A percentile compares a stretch with the other conserved stretches of the same genome.
Conservation (phyloP, 495 filamentous ascomycete species). For the Penicillium angulare region DNA sequence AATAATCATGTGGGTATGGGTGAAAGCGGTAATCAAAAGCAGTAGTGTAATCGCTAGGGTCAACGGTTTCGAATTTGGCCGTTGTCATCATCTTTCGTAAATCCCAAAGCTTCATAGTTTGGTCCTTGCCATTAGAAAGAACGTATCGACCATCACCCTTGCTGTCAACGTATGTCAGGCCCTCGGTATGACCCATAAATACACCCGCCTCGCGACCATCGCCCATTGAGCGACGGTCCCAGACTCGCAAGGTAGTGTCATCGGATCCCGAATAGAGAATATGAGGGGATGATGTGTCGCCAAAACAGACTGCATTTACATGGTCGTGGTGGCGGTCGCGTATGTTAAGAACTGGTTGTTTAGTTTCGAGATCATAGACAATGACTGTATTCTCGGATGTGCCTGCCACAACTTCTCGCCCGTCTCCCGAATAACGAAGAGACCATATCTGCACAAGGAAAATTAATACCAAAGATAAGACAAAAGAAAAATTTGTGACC, state of each 20-base stretch:
- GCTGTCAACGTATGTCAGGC: constrained; percentile 91
- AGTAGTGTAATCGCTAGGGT: constrained; percentile 56
- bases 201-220: constrained; percentile 85
- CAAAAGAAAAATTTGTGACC: not conserved
- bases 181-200: constrained; percentile 92
- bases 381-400: constrained; percentile 76
- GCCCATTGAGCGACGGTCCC: constrained; percentile 90
- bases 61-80: constrained; percentile 55
- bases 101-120: constrained; percentile 98
- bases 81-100: constrained; percentile 78
- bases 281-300: constrained; percentile 83
- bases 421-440: constrained; percentile 89
- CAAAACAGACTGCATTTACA: constrained; percentile 97
- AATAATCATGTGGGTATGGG: constrained; percentile 64
- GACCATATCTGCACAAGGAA: constrained; percentile 69
- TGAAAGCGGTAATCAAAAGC: constrained; percentile 86
- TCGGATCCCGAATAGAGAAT: constrained; percentile 97
- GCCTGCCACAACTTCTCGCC: constrained; percentile 85
- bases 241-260: constrained; percentile 70
- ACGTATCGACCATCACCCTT: constrained; percentile 96
- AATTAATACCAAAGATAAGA: constrained; percentile 15
- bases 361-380: constrained; percentile 89
- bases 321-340: constrained; percentile 73
- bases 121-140: constrained; percentile 91
- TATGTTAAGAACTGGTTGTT: constrained; percentile 69